A percentile compares a stretch with the other conserved stretches of the same genome.
phyloP scores from a whole-genome alignment of 1,139 yeast genomes.

The Starmera stellimalicola region DNA sequence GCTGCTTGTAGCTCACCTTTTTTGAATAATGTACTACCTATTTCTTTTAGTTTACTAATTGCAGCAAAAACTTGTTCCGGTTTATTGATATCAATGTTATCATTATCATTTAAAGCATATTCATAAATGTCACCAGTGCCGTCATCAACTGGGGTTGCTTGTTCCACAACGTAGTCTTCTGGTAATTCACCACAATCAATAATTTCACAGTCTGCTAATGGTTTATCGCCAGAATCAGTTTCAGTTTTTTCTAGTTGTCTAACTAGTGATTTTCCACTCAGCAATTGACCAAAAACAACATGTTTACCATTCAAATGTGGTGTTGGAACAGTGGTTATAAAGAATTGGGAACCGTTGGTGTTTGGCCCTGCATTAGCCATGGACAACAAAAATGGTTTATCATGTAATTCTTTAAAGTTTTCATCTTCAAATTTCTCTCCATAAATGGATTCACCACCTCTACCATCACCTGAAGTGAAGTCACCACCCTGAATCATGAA shows the following conservation, averaged over 20 bases:
- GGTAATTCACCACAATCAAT: conserved; percentile 76
- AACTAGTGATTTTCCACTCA: conserved; percentile 74
- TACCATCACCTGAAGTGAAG: conserved; percentile 80
- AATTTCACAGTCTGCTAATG: conserved; percentile 55
- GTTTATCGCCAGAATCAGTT: conserved; percentile 56
- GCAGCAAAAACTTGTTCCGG: conserved; percentile 63
- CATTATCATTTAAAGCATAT: conserved; percentile 67
- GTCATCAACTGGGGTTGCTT: conserved; percentile 43
- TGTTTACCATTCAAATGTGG: conserved; percentile 91
- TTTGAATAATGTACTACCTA: conserved; percentile 73
- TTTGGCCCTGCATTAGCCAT: conserved; percentile 97
- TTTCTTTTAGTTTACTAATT: conserved; percentile 56
- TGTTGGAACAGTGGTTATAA: conserved; percentile 77
- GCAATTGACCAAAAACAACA: conserved; percentile 88
- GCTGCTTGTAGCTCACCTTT: conserved; percentile 49
- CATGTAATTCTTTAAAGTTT: conserved; percentile 68
- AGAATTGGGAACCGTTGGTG: conserved; percentile 94
- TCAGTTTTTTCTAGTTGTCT: conserved; percentile 65
- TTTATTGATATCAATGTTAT: conserved; percentile 45
- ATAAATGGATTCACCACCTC: conserved; percentile 92
- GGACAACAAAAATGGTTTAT: conserved; percentile 76
- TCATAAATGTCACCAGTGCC: conserved; percentile 84
- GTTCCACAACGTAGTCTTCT: conserved; percentile 39
- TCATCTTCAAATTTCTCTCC: conserved; percentile 96
- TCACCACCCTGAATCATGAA: conserved; percentile 98